These are phyloP conservation scores for Blastobotrys capitulatus DNA, from an alignment of 1,139 yeast genomes.

Conservation along the genomic window DNA sequence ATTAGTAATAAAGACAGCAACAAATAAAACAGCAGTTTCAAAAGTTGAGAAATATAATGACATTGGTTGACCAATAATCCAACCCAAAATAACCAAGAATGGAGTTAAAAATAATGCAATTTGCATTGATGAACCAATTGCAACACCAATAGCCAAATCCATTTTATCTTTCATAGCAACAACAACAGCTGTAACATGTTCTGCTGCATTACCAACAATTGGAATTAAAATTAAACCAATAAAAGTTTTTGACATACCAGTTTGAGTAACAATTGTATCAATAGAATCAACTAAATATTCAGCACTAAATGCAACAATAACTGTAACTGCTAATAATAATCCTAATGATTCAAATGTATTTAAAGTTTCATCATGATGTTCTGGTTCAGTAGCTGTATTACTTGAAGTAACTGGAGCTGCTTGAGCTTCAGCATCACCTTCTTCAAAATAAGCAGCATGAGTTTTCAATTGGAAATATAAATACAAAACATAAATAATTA, in stretches of 20 bases:
- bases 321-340: conserved; percentile 53
- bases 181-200: conserved; percentile 91
- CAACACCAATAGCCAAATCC: conserved; percentile 97
- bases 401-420: conserved; percentile 15
- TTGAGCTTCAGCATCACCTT: conserved; percentile 29
- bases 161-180: conserved; percentile 95
- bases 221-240: conserved; percentile 92
- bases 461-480: conserved; percentile 84
- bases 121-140: conserved; percentile 94
- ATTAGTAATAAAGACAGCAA: conserved; percentile 81
- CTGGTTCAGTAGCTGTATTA: neutral
- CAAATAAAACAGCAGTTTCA: conserved; percentile 87
- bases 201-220: conserved; percentile 98
- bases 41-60: conserved; percentile 84
- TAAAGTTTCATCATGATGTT: conserved; percentile 26
- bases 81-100: conserved; percentile 85
- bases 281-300: conserved; percentile 91
- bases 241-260: conserved; percentile 90
- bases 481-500: conserved; percentile 72
- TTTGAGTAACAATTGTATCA: conserved; percentile 74
- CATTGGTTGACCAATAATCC: conserved; percentile 91
- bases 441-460: conserved; percentile 61
- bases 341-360: conserved; percentile 26
- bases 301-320: conserved; percentile 86
- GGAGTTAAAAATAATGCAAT: conserved; percentile 94